Percentiles rank a stretch among this genome's conserved stretches.
phyloP scores from a whole-genome alignment of 345 rosid genomes.

The Rhodamnia rubescens region DNA sequence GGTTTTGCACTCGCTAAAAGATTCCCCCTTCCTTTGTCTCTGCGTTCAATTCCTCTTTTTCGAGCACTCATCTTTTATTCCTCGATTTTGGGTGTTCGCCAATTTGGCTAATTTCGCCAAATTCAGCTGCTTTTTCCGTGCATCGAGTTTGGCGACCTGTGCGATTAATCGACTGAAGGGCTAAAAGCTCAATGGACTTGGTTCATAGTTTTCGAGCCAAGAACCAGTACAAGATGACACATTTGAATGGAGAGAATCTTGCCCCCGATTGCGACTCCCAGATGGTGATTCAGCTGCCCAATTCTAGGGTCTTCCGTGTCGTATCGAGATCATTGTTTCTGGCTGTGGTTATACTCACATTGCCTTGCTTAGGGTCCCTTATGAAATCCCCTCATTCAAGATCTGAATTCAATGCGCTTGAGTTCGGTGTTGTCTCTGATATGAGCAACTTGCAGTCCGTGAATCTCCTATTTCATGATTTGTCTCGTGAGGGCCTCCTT shows the following conservation, averaged over 20 bases:
- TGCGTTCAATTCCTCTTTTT: background rate
- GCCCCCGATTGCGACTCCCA: slow-evolving; percentile 9
- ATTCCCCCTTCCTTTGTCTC: background rate
- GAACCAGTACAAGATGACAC: slow-evolving; percentile 6
- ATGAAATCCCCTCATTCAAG: slow-evolving; percentile 6
- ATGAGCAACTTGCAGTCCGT: slow-evolving; percentile 12
- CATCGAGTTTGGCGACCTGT: background rate
- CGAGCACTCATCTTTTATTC: background rate
- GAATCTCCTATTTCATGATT: slow-evolving; percentile 27
- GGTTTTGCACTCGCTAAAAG: slow-evolving; percentile 45
- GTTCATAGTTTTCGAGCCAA: slow-evolving; percentile 3
- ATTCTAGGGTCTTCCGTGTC: slow-evolving; percentile 20
- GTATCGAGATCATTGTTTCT: slow-evolving; percentile 35
- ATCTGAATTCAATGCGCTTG: background rate
- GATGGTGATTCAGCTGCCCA: slow-evolving; percentile 30
- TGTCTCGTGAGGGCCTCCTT: slow-evolving; percentile 34
- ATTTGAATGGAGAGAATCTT: slow-evolving; percentile 1
- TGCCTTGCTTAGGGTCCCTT: slow-evolving; percentile 17
- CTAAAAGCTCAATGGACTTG: slow-evolving; percentile 5
- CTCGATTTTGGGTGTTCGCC: slow-evolving; percentile 7
- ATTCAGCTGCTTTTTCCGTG: background rate
- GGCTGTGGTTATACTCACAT: slow-evolving; percentile 20
- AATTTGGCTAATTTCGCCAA: background rate
- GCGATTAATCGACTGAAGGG: background rate
- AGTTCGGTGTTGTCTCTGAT: slow-evolving; percentile 4